Evolutionary conservation across 352 stramenopile species (phyloP), one percentile per base, ranked within the genome.

Genomic region (Globisporangium apiculatum): DNA sequence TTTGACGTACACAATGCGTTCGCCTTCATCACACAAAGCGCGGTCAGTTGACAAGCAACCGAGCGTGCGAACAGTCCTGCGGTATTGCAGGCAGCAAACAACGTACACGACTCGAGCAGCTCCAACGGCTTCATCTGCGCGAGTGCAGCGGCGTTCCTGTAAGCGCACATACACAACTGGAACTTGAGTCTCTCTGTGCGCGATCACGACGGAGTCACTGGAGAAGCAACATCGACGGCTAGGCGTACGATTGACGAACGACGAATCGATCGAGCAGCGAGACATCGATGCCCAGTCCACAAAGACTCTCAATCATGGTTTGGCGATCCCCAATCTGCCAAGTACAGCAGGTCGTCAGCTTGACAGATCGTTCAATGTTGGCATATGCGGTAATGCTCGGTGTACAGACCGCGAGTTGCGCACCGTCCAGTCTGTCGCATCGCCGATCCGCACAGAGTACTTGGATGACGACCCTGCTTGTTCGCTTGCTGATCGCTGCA

Each of bases 211-310:
- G 24, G n/a, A 31, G 9, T 4, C 14, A 36, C 31, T 7, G 11
- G n/a, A 58, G 15, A 14, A 38, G 24, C 42, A 15, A 49, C 14
- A 17, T 43, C 14, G 50, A 55, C 11, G 15, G 7, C 14, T 18
- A 14, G 12, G 31, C 53, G 53, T 52, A 58, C 53, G 53, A 37
- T 7, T 58, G 53, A 12, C 53, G 53, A 52, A 58, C 48, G 42
- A 58, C 36, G 38, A 58, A 58, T 17, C 53, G 37, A 38, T 58
- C 53, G n/a, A 36, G 42, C 4, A 58, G 18, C 11, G 37, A 38
- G 1, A 35, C 38, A 9, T 58, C 53, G 41, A 58, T 36, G 31
- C 53, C 36, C 17, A 50, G 14, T 5, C n/a, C 7, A n/a, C 50
- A 14, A 9, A 55, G 50, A 5, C 14, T 55, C 50, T 55, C 45